phyloP scores from a whole-genome alignment of 768 basidiomycete species.

The Sarcodon sp. region DNA sequence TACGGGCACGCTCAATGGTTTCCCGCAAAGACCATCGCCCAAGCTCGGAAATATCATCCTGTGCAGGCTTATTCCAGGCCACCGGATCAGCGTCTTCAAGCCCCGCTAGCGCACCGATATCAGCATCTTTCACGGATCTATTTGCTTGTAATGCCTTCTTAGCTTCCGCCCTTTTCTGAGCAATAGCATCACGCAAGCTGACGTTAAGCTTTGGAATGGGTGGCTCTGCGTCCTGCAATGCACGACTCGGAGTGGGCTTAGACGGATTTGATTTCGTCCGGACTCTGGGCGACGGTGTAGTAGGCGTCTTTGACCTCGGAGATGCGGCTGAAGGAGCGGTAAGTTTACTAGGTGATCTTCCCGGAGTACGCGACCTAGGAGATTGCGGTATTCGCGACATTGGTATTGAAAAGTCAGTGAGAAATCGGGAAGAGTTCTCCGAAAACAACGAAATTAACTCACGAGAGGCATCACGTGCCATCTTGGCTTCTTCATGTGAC shows the following conservation, averaged over 20 bases:
- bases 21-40: slow-evolving; percentile 61
- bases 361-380: too few relatives aligned
- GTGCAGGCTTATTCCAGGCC: slow-evolving; percentile 12
- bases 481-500: too few relatives aligned
- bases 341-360: too few relatives aligned
- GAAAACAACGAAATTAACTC: too few relatives aligned
- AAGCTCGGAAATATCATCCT: slow-evolving; percentile 36
- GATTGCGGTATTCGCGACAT: too few relatives aligned
- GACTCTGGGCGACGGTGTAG: slow-evolving; percentile 11
- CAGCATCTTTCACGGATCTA: slow-evolving; percentile 10
- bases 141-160: slow-evolving; percentile 37
- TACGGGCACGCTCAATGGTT: slow-evolving; percentile 65
- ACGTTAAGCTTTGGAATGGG: slow-evolving; percentile 22
- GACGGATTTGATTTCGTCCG: slow-evolving; percentile 20
- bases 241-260: slow-evolving; percentile 18
- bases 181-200: slow-evolving; percentile 69
- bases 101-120: slow-evolving; percentile 23
- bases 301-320: slow-evolving; percentile 13
- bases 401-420: too few relatives aligned
- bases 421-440: too few relatives aligned
- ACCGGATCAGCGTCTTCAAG: slow-evolving; percentile 37
- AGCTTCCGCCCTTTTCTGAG: slow-evolving; percentile 64
- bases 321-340: slow-evolving; percentile 5
- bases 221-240: slow-evolving; percentile 2
- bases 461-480: too few relatives aligned